Base-by-base conservation (phyloP, 495 filamentous ascomycete species). In the Aspergillus carlsbadensis region DNA sequence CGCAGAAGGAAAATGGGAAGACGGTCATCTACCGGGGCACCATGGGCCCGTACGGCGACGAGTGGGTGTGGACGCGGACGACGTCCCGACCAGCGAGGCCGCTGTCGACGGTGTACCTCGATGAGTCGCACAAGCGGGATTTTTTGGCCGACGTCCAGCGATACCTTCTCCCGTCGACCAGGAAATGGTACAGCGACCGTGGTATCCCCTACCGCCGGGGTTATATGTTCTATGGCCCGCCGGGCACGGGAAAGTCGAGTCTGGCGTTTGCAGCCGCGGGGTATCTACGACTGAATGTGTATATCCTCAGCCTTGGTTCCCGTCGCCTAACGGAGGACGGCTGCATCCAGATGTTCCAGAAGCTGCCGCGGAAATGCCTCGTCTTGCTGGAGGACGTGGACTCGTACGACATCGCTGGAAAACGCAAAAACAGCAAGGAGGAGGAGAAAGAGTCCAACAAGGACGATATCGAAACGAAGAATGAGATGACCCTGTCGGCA, bases 91-190 rank as follows among this genome's bases (percentile, higher is more conserved):
- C 26, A 8, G 26, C 26, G 26, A 3, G 26, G 26, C 26, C 26
- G 26, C 85, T 0, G 82, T 41, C 39, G n/a, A 41, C 39, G 39
- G 39, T 41, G 11, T 41, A 15, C 39, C 6, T 41, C n/a, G 39
- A 41, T 41, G 39, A 41, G 39, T 1, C 15, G 11, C 6, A 15
- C 3, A 41, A 41, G 15, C 39, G 20, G 7, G 7, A 8, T n/a
- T 41, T 41, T n/a, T n/a, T 41, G 2, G 39, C 39, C 6, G 39
- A 41, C 15, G 39, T 41, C 13, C 87, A 89, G 64, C 88, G 93
- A 61, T 96, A 90, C 64, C 74, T 94, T 3, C 81, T 89, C 54
- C 81, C 87, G 0, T 71, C 76, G 6, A 90, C 83, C 2, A 71
- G 82, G 17, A 69, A 68, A 17, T 93, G 86, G 89, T 92, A 91